A percentile compares a stretch with the other conserved stretches of the same genome.
These are phyloP conservation scores for Casaregolazyma lundiana DNA, from an alignment of 1,139 yeast genomes.

Conservation along the genomic window DNA sequence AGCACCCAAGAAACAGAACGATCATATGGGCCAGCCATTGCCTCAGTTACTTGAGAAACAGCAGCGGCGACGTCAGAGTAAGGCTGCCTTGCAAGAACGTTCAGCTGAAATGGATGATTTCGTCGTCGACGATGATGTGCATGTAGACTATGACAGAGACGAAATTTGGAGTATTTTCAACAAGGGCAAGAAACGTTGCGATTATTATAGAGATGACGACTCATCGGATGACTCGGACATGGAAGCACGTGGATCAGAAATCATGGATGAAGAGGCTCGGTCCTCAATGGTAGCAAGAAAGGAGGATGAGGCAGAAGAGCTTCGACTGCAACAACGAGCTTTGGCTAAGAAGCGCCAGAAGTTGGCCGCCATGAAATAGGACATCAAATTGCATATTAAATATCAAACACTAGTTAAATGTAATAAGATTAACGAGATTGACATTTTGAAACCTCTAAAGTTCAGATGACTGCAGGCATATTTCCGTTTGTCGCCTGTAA, in stretches of 20 bases:
- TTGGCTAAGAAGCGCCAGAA: conserved; percentile 38
- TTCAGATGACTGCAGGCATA: too few relatives aligned
- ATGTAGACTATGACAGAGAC: conserved; percentile 60
- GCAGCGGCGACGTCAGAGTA: conserved; percentile 11
- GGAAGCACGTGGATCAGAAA: conserved; percentile 93
- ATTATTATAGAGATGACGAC: conserved; percentile 38
- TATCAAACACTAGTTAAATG: not conserved
- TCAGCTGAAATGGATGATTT: conserved; percentile 35
- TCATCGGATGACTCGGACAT: conserved; percentile 69
- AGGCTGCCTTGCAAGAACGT: conserved; percentile 18
- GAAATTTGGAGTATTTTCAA: conserved; percentile 88
- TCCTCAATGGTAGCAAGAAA: conserved; percentile 57
- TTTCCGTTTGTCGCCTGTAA: not conserved
- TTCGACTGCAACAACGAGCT: conserved; percentile 49
- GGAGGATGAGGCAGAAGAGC: conserved; percentile 64
- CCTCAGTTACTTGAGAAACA: conserved; percentile 15
- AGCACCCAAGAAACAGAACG: not conserved
- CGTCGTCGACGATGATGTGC: conserved; percentile 35
- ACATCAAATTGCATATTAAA: conserved; percentile 5
- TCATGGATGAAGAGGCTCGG: conserved; percentile 70
- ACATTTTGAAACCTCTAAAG: too few relatives aligned
- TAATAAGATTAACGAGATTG: too few relatives aligned
- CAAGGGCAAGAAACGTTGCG: conserved; percentile 49
- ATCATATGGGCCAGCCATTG: conserved; percentile 20
- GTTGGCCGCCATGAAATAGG: not conserved